Evolutionary conservation across 805 yeast genomes (phyloP), one percentile per base, ranked within the genome.

Genomic region (Candida qinlingensis): DNA sequence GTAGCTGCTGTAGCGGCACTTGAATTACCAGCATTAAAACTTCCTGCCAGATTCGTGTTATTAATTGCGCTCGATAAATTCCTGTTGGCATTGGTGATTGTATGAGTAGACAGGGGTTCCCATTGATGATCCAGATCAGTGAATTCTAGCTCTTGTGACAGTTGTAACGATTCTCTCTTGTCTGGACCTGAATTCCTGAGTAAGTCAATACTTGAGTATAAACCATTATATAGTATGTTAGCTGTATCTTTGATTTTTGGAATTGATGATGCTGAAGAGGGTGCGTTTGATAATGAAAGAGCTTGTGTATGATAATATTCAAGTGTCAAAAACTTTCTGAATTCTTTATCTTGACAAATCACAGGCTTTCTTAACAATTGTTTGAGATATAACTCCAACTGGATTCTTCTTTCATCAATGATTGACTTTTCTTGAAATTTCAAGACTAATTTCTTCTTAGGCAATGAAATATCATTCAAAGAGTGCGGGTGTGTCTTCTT

Each of bases 281-380:
- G 39, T 8, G 42, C 33, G 13, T 36, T 26, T 31, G 42, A 19
- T 3, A 31, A 28, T 5, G 31, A 42, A 7, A 48, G 8, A 9
- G 45, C 13, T n/a, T 39, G 50, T 8, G 11, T 13, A 27, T 48
- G 50, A 36, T 58, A 60, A 19, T 61, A 60, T 25, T 58, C 59
- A 5, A 54, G 58, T 0, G 96, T 87, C 41, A 91, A 66, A 62
- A 92, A 91, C 40, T 80, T 74, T 48, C 97, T 70, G 60, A 91
- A 86, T 6, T 80, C 80, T 45, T 77, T 74, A 60, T 86, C 83
- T 29, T 80, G 76, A 60, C 97, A 90, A 2, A 91, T 86, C 29
- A 78, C 80, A 1, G 87, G 84, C 12, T 82, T 74, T 33, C 66
- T 58, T 19, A 91, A 65, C 43, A 91, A 65, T 26, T 69, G 68